These are phyloP conservation scores for Favolaschia claudopus DNA, from an alignment of 768 basidiomycete genomes.

Conservation along the genomic window DNA sequence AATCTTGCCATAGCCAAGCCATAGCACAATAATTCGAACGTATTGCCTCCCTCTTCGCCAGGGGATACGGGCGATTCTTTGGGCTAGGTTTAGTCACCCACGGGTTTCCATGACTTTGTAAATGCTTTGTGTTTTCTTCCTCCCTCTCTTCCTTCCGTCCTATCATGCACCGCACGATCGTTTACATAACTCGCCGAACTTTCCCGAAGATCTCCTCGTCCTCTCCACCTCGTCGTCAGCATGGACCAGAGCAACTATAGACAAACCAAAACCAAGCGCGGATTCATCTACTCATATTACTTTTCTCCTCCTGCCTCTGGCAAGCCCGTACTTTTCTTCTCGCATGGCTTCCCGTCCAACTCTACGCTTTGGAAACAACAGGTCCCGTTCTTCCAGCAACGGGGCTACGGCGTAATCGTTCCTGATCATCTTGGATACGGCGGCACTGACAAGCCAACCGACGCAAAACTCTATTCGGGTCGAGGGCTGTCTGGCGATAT, in stretches of 20 bases:
- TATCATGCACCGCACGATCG: too few relatives aligned
- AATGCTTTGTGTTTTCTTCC: too few relatives aligned
- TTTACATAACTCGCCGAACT: too few relatives aligned
- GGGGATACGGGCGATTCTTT: too few relatives aligned
- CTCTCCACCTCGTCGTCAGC: too few relatives aligned
- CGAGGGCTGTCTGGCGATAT: slow-evolving; percentile 47
- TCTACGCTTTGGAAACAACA: slow-evolving; percentile 50
- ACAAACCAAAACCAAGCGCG: slow-evolving; percentile 34
- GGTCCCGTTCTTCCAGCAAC: slow-evolving; percentile 41
- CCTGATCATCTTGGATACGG: slow-evolving; percentile 65
- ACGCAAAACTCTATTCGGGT: slow-evolving; percentile 41
- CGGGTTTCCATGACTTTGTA: too few relatives aligned
- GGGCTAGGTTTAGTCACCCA: too few relatives aligned
- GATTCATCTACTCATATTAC: slow-evolving; percentile 40
- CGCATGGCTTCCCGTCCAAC: slow-evolving; percentile 55
- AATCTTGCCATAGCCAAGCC: too few relatives aligned
- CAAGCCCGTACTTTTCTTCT: slow-evolving; percentile 48
- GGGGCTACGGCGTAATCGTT: slow-evolving; percentile 54
- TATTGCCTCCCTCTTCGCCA: too few relatives aligned
- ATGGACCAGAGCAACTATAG: slow-evolving; percentile 14
- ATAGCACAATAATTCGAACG: too few relatives aligned
- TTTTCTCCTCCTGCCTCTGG: slow-evolving; percentile 23
- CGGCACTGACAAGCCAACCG: slow-evolving; percentile 53
- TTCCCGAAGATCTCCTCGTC: too few relatives aligned
- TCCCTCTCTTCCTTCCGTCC: too few relatives aligned